Conservation (phyloP, 2,329 filamentous ascomycete species). For the Microascus cirrosus region DNA sequence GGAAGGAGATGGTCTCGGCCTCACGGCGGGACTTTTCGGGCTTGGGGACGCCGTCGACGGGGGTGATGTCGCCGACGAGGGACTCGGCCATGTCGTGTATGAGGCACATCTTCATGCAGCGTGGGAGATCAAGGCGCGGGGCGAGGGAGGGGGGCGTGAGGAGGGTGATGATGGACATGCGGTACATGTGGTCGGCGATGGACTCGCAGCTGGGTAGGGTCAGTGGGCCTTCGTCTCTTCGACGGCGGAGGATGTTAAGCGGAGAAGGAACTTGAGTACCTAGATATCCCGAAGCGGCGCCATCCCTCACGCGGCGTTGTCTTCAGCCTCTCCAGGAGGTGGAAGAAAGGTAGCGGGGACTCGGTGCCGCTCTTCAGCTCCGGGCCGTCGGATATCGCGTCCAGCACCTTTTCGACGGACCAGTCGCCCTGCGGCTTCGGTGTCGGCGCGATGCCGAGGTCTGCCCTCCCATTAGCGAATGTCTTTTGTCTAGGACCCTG, state of each 20-base stretch:
- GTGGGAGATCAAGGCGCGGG: constrained; percentile 60
- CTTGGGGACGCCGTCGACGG: constrained; percentile 76
- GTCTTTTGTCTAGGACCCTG: not conserved
- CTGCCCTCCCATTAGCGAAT: constrained; percentile 5
- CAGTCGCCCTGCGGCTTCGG: constrained; percentile 12
- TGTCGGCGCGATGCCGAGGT: constrained; percentile 12
- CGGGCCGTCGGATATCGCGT: constrained; percentile 3
- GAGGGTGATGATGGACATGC: constrained; percentile 95
- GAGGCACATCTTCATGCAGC: constrained; percentile 90
- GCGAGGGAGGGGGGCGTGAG: constrained; percentile 69
- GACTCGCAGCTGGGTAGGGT: constrained; percentile 58
- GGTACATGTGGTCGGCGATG: constrained; percentile 98
- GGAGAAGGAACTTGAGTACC: constrained; percentile 24
- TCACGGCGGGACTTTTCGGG: constrained; percentile 83
- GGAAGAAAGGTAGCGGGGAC: constrained; percentile 85
- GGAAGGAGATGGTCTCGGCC: constrained; percentile 82
- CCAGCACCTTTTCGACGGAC: constrained; percentile 13
- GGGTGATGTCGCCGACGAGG: constrained; percentile 93
- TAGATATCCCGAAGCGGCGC: constrained; percentile 70
- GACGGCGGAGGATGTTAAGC: not conserved
- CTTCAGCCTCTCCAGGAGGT: constrained; percentile 87
- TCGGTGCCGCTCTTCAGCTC: constrained; percentile 46
- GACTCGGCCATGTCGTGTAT: constrained; percentile 97
- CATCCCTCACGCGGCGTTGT: constrained; percentile 95
- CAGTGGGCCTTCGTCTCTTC: not conserved